Percentiles rank a stretch among this genome's conserved stretches.
Evolutionary conservation across 2,329 filamentous ascomycete species (phyloP).

Genomic region (Sphaerulina vaccinii): DNA sequence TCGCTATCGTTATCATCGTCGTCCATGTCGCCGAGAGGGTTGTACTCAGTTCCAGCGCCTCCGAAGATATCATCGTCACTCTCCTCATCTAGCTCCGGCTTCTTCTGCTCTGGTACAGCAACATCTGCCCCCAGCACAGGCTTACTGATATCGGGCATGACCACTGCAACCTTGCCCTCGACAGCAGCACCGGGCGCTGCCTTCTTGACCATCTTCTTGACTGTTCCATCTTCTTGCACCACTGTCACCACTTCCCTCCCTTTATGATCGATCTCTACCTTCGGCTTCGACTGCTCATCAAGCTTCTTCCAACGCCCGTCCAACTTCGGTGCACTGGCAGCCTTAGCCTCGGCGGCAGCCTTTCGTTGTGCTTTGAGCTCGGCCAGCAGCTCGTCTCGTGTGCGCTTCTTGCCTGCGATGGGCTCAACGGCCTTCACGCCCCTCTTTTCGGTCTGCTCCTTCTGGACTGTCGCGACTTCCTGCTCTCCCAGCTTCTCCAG

Average conservation of each 20-base stretch:
- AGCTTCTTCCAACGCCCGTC: conserved; percentile 33
- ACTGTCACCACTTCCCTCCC: conserved; percentile 60
- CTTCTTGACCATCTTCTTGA: conserved; percentile 62
- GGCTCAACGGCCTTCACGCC: conserved; percentile 48
- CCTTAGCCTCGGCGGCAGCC: conserved; percentile 45
- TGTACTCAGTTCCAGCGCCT: conserved; percentile 59
- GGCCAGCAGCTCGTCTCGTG: conserved; percentile 58
- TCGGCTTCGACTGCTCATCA: conserved; percentile 53
- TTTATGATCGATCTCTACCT: conserved; percentile 56
- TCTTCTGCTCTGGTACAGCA: conserved; percentile 25
- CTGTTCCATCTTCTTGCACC: conserved; percentile 59
- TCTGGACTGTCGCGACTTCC: conserved; percentile 66
- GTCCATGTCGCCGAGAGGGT: conserved; percentile 56
- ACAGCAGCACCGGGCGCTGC: conserved; percentile 39
- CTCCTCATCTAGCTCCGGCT: conserved; percentile 30
- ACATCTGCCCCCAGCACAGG: conserved; percentile 37
- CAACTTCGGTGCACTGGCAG: conserved; percentile 49
- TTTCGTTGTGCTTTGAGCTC: conserved; percentile 58
- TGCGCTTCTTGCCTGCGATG: conserved; percentile 52
- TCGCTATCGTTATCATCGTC: conserved; percentile 46
- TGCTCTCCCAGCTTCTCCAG: conserved; percentile 59
- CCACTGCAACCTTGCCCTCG: conserved; percentile 24
- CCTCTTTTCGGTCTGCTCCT: conserved; percentile 55
- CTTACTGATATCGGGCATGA: conserved; percentile 32
- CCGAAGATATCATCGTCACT: conserved; percentile 62